Evolutionary conservation across 352 stramenopile species (phyloP).

Genomic region (Globisporangium orthogonon): DNA sequence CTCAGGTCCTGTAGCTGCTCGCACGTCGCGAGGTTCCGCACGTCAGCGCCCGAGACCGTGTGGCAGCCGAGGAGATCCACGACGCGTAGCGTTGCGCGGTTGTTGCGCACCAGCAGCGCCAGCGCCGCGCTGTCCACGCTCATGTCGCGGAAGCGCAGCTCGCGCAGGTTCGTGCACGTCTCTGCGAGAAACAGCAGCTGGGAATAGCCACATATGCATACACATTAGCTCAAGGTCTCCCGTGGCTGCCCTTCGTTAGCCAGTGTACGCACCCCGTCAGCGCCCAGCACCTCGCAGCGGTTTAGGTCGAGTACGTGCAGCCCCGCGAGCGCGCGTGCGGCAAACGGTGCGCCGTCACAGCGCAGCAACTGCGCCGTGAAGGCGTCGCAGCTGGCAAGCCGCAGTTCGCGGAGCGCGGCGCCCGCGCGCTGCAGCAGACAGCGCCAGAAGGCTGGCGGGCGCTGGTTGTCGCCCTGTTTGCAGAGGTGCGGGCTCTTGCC

Average conservation of each 20-base stretch:
- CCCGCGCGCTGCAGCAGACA: conserved; percentile 31
- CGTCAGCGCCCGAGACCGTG: conserved; percentile 45
- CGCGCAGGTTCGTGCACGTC: conserved; percentile 39
- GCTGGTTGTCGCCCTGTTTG: conserved; percentile 20
- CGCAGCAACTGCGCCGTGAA: conserved; percentile 38
- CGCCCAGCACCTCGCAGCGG: conserved; percentile 34
- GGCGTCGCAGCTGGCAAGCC: conserved; percentile 40
- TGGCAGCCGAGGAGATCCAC: conserved; percentile 78
- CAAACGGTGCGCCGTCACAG: conserved; percentile 7
- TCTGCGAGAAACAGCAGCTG: conserved; percentile 30
- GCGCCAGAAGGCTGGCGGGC: conserved; percentile 44
- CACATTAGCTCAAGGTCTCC: neutral
- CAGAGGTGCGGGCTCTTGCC: conserved; percentile 57
- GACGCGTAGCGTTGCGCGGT: conserved; percentile 41
- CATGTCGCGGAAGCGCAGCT: conserved; percentile 73
- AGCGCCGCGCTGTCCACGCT: conserved; percentile 46
- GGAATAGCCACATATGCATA: neutral
- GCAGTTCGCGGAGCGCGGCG: conserved; percentile 34
- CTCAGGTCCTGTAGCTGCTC: conserved; percentile 47
- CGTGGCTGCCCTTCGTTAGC: neutral
- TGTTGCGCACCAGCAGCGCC: conserved; percentile 34
- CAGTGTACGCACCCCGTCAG: conserved; percentile 22
- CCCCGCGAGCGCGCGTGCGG: conserved; percentile 20
- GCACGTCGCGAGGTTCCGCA: conserved; percentile 38
- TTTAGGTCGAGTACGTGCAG: conserved; percentile 61